Evolutionary conservation across 495 filamentous ascomycete genomes (phyloP), one percentile per base, ranked within the genome.

Genomic region (Lasiosphaeriaceae sp.): DNA sequence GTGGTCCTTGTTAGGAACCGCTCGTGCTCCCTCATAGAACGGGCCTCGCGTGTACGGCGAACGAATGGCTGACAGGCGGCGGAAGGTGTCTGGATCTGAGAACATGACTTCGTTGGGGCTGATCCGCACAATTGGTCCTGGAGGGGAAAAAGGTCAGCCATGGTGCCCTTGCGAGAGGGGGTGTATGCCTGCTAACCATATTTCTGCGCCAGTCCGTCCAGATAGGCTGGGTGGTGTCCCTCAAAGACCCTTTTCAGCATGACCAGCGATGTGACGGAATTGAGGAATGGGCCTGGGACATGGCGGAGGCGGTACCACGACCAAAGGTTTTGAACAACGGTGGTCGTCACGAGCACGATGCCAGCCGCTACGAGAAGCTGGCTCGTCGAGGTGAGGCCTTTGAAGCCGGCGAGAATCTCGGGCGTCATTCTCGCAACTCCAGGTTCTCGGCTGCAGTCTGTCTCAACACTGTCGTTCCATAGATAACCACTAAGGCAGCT

Each of bases 41-140:
- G 39, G 31, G n/a, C 59, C 66, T 44, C 61, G 62, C 14, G 50
- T 59, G 50, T 67, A 71, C 9, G 29, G 48, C 14, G 71, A 75
- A 6, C 72, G 63, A 21, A 66, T 64, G 9, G 69, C 69, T 2
- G 61, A 54, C 37, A 77, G 71, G 14, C 59, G 60, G 16, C 67
- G 63, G 9, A 64, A 46, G 1, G 66, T 57, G 2, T 71, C 70
- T 9, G 73, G 71, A 52, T 77, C 74, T 29, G 64, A 65, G 17
- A 66, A 71, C 44, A 77, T 45, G 37, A 80, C 56, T 46, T 71
- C 57, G 41, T 76, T 74, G 12, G 77, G 75, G 11, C 72, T 75
- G 47, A 77, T 72, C 17, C 77, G 65, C 3, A 68, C 74, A 9
- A 78, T 57, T 2, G 73, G 56, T 5, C 74, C 73, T 76, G 35